Conservation (phyloP, 441 rosid genomes). For the Kokia cookei region DNA sequence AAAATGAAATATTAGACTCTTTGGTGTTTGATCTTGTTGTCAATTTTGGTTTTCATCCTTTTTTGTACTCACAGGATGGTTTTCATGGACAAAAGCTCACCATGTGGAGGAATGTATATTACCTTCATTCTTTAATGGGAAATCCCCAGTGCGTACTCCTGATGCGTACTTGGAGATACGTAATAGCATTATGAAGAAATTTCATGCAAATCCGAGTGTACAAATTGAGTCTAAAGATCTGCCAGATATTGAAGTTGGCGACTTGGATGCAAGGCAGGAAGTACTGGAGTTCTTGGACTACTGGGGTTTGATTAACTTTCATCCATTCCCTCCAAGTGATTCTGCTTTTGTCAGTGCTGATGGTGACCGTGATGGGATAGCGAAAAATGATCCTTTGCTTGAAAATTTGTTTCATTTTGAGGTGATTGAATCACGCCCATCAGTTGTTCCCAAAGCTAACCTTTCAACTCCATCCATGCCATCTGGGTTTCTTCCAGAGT, state of each 20-base stretch:
- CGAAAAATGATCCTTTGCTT: slow-evolving; percentile 42
- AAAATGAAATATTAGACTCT: background rate
- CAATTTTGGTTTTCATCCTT: background rate
- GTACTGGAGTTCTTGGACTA: slow-evolving; percentile 90
- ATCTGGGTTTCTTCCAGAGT: slow-evolving; percentile 68
- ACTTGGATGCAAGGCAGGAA: slow-evolving; percentile 70
- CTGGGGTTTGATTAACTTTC: slow-evolving; percentile 98
- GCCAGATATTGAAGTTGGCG: slow-evolving; percentile 70
- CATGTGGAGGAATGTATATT: slow-evolving; percentile 71
- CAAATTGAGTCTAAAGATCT: slow-evolving; percentile 69
- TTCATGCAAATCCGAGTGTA: slow-evolving; percentile 60
- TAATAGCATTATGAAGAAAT: slow-evolving; percentile 73
- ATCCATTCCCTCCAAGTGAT: slow-evolving; percentile 60
- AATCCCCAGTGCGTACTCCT: slow-evolving; percentile 54
- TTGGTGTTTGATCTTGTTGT: background rate
- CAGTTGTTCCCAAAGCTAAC: slow-evolving; percentile 38
- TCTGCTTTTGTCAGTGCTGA: slow-evolving; percentile 28
- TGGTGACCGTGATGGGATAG: slow-evolving; percentile 29
- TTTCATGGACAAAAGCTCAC: slow-evolving; percentile 83
- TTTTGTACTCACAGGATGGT: slow-evolving; percentile 68
- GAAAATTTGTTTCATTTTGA: slow-evolving; percentile 74
- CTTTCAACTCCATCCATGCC: slow-evolving; percentile 42
- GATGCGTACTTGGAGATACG: slow-evolving; percentile 74
- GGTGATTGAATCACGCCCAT: slow-evolving; percentile 40
- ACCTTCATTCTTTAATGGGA: slow-evolving; percentile 84